Evolutionary conservation across 352 stramenopile genomes (phyloP).

Genomic region (Phytophthora litchii): DNA sequence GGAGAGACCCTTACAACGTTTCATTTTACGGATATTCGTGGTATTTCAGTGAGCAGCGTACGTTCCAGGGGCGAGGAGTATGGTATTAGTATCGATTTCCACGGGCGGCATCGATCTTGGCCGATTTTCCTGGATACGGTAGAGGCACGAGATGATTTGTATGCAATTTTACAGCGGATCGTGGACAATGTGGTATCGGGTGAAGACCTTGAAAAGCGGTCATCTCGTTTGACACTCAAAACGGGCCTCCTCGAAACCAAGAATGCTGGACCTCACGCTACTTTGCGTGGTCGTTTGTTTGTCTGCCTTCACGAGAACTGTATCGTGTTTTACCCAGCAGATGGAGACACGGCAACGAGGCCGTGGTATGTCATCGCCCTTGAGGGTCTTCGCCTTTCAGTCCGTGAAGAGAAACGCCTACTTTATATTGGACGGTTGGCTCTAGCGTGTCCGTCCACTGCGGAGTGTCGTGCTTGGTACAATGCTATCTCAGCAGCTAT

Average conservation of each 20-base stretch:
- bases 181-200: constrained; percentile 64
- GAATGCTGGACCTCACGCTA: constrained; percentile 79
- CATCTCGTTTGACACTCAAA: constrained; percentile 75
- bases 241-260: constrained; percentile 72
- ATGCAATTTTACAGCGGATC: constrained; percentile 75
- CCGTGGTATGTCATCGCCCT: constrained; percentile 85
- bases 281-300: constrained; percentile 74
- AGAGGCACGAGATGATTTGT: constrained; percentile 75
- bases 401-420: constrained; percentile 69
- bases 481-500: constrained; percentile 69
- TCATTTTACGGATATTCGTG: constrained; percentile 71
- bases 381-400: constrained; percentile 65
- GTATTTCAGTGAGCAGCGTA: constrained; percentile 47
- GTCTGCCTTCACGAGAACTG: constrained; percentile 83
- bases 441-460: constrained; percentile 55
- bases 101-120: constrained; percentile 70
- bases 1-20: constrained; percentile 80
- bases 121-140: constrained; percentile 79
- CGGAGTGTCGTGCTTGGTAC: constrained; percentile 74
- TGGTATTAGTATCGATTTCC: constrained; percentile 74
- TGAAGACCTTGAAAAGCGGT: constrained; percentile 72
- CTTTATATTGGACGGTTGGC: constrained; percentile 67
- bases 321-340: constrained; percentile 80
- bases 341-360: constrained; percentile 57
- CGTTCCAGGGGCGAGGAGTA: constrained; percentile 60